Percentiles rank a stretch among this genome's conserved stretches.
These are phyloP conservation scores for Capronia americana DNA, from an alignment of 2,329 filamentous ascomycete species.

Conservation along the genomic window DNA sequence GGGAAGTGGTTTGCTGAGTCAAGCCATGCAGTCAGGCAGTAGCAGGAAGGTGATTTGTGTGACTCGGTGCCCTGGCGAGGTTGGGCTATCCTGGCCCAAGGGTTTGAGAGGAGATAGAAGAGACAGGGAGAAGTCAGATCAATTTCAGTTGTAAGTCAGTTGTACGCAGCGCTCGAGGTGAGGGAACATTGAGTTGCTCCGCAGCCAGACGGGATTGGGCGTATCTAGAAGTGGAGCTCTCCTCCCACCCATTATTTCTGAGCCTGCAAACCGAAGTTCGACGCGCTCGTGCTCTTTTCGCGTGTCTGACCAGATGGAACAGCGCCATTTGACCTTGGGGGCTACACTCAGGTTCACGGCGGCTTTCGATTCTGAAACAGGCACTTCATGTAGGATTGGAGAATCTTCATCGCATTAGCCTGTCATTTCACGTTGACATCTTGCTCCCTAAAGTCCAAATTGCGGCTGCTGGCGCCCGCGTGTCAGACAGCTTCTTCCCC, in stretches of 20 bases:
- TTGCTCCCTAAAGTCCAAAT: constrained; percentile 22
- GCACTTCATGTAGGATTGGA: constrained; percentile 16
- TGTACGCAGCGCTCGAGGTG: constrained; percentile 9
- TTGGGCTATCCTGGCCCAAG: neutral
- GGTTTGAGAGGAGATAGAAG: neutral
- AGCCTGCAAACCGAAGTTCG: constrained; percentile 2
- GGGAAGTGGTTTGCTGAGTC: constrained; percentile 29
- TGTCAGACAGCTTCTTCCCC: neutral
- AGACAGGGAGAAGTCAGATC: neutral
- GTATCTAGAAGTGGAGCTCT: neutral
- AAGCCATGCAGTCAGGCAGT: constrained; percentile 17
- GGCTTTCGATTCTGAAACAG: constrained; percentile 14
- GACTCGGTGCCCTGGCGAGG: neutral
- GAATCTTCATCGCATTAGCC: constrained; percentile 19
- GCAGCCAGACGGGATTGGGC: constrained; percentile 20
- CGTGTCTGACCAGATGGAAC: constrained; percentile 16
- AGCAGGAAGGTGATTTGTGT: constrained; percentile 2
- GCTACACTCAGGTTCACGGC: neutral
- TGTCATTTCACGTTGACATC: constrained; percentile 16
- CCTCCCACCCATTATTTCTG: constrained; percentile 11
- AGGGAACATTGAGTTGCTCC: constrained; percentile 15
- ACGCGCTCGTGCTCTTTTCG: constrained; percentile 10
- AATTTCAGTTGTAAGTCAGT: constrained; percentile 5
- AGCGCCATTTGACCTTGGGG: constrained; percentile 10
- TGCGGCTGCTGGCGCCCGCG: constrained; percentile 1